Evolutionary conservation across 1,284 basidiomycete species (phyloP), one percentile per base, ranked within the genome.

Genomic region (Ganoderma lingzhi): DNA sequence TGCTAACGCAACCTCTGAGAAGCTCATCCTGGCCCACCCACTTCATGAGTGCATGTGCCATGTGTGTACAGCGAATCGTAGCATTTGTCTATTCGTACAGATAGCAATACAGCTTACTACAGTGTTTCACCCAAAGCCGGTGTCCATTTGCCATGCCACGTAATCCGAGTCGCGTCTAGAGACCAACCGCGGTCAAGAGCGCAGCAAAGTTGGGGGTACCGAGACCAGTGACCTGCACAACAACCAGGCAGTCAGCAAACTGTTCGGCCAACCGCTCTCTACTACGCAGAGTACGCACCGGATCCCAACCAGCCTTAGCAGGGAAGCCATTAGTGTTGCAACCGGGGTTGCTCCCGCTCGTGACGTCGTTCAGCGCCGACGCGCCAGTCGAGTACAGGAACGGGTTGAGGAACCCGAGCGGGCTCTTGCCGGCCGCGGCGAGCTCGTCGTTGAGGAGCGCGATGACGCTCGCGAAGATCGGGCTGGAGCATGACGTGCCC

Each of bases 371-470:
- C 71, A 87, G 79, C 6, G 79, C 83, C 45, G 76, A 76, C 12
- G 71, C 73, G 9, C 64, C 48, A 1, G 77, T 82, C 14, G 67
- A 69, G 80, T 82, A 84, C 65, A 83, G 74, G 72, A 84, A 81
- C 1, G 86, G 86, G 78, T 87, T 87, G 41, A 87, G 65, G 80
- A 85, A 87, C 6, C 86, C 86, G 8, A 87, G 79, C 23, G 78
- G 70, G 8, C 77, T 72, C 76, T 86, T 85, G 32, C 86, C 86
- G 12, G 76, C 69, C 1, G 79, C 76, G 37, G 84, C 72, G 23
- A 84, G 83, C 44, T 81, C 78, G 73, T 89, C 88, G 76, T 90
- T 90, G 30, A 90, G 77, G 75, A 90, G 80, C 1, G 87, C 81
- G 63, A 91, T 79, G 61, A 90, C 82, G 35, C 84, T 81, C 12